Conservation (phyloP, 805 yeast species). For the Barnettozyma californica region DNA sequence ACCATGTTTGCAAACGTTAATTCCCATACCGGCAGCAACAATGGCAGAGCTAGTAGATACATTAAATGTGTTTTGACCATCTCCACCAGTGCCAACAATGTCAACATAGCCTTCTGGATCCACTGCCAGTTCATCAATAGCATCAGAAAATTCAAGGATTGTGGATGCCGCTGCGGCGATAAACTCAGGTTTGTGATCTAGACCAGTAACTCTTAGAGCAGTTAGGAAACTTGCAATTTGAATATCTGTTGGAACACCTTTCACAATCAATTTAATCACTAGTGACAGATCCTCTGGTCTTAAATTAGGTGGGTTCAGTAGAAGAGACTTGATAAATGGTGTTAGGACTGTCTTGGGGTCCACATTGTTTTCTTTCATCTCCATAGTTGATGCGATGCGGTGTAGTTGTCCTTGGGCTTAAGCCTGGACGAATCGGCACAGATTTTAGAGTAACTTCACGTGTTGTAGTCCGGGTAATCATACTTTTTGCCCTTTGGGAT, state of each 20-base stretch:
- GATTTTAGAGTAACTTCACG: neutral
- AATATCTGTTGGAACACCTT: slow-evolving; percentile 56
- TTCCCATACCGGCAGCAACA: slow-evolving; percentile 82
- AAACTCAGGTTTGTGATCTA: slow-evolving; percentile 76
- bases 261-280: slow-evolving; percentile 58
- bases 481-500: too few species aligned
- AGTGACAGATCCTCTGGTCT: slow-evolving; percentile 57
- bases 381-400: neutral
- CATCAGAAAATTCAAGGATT: slow-evolving; percentile 57
- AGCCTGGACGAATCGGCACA: neutral
- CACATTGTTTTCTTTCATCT: neutral
- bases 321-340: slow-evolving; percentile 62
- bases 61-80: slow-evolving; percentile 94
- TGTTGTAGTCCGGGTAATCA: neutral
- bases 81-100: slow-evolving; percentile 99
- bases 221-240: slow-evolving; percentile 79
- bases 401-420: too few species aligned
- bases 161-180: slow-evolving; percentile 84
- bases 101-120: slow-evolving; percentile 60
- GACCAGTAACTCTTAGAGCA: slow-evolving; percentile 62
- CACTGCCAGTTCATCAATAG: slow-evolving; percentile 41
- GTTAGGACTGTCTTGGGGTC: slow-evolving; percentile 25
- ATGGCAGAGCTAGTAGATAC: slow-evolving; percentile 94
- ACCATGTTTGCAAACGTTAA: slow-evolving; percentile 89
- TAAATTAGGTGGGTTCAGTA: slow-evolving; percentile 55